Base-by-base conservation (phyloP, 106 monocot species). In the Dioscorea dumetorum region DNA sequence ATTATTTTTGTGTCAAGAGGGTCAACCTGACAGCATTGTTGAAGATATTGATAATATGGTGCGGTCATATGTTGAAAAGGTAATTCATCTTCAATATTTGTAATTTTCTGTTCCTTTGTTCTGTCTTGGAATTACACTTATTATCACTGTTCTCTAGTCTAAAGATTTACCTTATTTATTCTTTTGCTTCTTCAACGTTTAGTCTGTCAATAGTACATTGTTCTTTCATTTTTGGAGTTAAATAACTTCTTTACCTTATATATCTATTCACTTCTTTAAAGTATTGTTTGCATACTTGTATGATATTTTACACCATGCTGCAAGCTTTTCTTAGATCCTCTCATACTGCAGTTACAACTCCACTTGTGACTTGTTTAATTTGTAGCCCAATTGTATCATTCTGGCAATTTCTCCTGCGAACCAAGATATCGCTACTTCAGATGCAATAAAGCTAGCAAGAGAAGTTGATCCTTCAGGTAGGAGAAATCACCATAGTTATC, bases 391-490 rank as follows among this genome's bases (percentile, higher is more conserved):
- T 64, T 78, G 80, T 73, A 90, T 97, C 72, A 97, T 97, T 64
- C 56, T 97, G 66, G 97, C 97, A 32, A 97, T 97, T 72, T 97
- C 97, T 63, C 97, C 97, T 75, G 97, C 97, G 20, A 92, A 97
- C 77, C 97, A 97, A 90, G 97, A 97, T 77, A 97, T 97, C 74
- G 97, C 97, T 50, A 97, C 97, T 69, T 97, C 97, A 62, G 97
- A 97, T 84, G 97, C 97, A 52, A 97, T 97, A 71, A 97, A 97
- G 60, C 80, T 97, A 84, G 97, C 87, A 24, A 92, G 80, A 69
- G 97, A 97, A 86, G 97, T 97, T 69, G 97, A 97, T 73, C 77
- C 92, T 75, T 69, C 89, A 78, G 92, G 95, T 97, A 69, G 28
- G n/a, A 22, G 34, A n/a, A 28, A 41, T 41, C 41, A 41, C 41